Evolutionary conservation across 768 basidiomycete genomes (phyloP), one percentile per base, ranked within the genome.

Genomic region (Suillus plorans): DNA sequence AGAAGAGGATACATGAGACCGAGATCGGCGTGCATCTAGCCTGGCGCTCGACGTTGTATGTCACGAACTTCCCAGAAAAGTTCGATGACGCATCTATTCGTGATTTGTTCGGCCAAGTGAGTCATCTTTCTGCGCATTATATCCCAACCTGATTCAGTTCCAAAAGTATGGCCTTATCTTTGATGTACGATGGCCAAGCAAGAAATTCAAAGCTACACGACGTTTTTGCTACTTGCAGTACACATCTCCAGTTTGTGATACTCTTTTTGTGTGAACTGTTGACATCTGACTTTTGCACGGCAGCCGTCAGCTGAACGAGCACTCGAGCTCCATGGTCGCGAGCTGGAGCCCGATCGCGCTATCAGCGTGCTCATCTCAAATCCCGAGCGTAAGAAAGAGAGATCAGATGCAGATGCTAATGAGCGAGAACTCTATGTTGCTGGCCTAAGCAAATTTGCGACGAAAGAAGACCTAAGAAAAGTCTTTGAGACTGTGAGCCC

Each of bases 161-260:
- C 60, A 13, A 1, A 63, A 97, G 95, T 95, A 91, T 76, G 97
- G 97, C 12, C 85, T 83, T 5, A 85, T 99, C 62, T 92, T 99
- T 66, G 96, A 99, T 68, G 91, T 95, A 20, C 91, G 97, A 39
- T 99, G 97, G 97, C 97, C 97, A 6, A 96, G 94, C 78, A 96
- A 96, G 73, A 97, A 97, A 73, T 95, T 94, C 82, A 97, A 95
- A 77, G 87, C 80, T 63, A 90, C 91, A 2, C 81, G 97, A 42
- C 85, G 97, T 50, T 99, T 99, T 76, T 95, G 94, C 71, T 99
- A 99, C 74, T 82, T 99, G 1, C 97, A 99, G 67, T 98, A 86
- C 73, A 89, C 89, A 2, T 87, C 87, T 22, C 92, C 94, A 0
- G 96, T 94, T 63, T 60, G 90, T 80, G 9, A n/a, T 50, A 36